Evolutionary conservation across 2,329 filamentous ascomycete species (phyloP).

Genomic region (Aureobasidium sp.): DNA sequence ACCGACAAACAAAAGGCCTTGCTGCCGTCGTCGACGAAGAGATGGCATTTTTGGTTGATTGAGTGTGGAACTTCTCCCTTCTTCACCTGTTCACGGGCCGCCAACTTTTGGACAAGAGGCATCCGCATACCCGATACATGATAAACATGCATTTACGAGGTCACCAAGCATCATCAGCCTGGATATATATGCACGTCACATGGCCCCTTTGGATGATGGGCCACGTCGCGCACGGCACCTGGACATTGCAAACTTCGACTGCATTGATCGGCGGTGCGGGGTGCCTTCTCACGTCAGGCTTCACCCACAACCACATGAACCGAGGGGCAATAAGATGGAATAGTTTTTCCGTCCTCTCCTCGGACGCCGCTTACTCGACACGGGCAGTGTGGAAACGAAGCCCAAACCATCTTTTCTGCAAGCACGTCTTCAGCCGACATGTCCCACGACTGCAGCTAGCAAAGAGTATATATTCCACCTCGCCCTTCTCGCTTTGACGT

Average conservation of each 20-base stretch:
- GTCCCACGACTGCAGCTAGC: background rate
- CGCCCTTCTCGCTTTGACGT: background rate
- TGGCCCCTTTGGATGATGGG: background rate
- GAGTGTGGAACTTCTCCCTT: background rate
- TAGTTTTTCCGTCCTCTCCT: background rate
- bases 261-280: conserved; percentile 4
- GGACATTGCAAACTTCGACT: background rate
- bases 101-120: background rate
- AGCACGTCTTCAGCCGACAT: background rate
- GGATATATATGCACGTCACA: background rate
- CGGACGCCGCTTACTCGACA: background rate
- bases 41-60: conserved; percentile 31
- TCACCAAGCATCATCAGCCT: background rate
- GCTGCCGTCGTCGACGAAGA: conserved; percentile 48
- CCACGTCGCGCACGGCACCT: background rate
- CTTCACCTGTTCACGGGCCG: background rate
- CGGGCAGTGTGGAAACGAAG: background rate
- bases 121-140: background rate
- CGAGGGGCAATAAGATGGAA: background rate
- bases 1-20: conserved; percentile 35
- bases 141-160: background rate
- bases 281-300: background rate
- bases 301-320: background rate
- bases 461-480: background rate
- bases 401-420: background rate